Conservation (phyloP, 2,329 filamentous ascomycete genomes). For the Clonostachys solani region DNA sequence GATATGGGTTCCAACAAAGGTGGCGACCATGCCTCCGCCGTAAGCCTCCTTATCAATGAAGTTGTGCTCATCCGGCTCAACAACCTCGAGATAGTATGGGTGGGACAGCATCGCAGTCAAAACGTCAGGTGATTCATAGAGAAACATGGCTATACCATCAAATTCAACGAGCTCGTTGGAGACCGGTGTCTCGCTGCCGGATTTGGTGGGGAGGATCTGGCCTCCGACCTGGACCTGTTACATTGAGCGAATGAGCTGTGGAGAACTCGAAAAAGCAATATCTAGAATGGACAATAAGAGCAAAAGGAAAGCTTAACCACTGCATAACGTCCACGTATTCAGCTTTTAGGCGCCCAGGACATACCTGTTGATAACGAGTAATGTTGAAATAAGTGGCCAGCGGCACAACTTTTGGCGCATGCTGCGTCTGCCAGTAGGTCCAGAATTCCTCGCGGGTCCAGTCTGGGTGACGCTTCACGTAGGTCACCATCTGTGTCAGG, state of each 20-base stretch:
- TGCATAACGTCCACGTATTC: no score
- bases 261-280: not conserved
- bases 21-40: conserved; percentile 18
- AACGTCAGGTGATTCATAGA: conserved; percentile 13
- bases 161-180: conserved; percentile 15
- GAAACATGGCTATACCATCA: conserved; percentile 21
- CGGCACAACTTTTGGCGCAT: conserved; percentile 19
- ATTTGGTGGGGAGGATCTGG: conserved; percentile 14
- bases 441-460: conserved; percentile 17
- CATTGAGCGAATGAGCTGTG: no score
- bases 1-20: conserved; percentile 13
- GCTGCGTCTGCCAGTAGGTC: conserved; percentile 20
- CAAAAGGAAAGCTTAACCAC: no score
- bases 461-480: conserved; percentile 17
- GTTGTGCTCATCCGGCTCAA: conserved; percentile 18
- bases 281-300: not conserved
- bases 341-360: not conserved
- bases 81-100: conserved; percentile 17
- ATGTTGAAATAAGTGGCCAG: conserved; percentile 17
- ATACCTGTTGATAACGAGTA: conserved; percentile 18
- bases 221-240: conserved; percentile 16
- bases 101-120: conserved; percentile 16
- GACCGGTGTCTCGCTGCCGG: conserved; percentile 6
- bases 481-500: conserved; percentile 17
- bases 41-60: conserved; percentile 20